phyloP scores from a whole-genome alignment of 352 stramenopile genomes.

The Globisporangium orthogonon region DNA sequence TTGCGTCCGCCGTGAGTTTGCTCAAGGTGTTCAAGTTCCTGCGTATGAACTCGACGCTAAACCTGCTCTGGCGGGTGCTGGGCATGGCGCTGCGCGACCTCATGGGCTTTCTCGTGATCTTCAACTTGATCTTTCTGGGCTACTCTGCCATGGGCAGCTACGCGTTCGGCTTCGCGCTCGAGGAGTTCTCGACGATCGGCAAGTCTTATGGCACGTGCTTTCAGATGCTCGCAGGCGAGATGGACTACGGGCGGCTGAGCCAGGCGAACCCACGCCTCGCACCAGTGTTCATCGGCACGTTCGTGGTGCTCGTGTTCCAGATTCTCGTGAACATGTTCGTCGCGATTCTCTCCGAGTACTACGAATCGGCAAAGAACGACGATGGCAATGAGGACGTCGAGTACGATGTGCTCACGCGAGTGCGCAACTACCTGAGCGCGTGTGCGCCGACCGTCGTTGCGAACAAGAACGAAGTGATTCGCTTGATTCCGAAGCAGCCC shows the following conservation, averaged over 20 bases:
- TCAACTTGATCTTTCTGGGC: constrained; percentile 83
- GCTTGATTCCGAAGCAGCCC: constrained; percentile 60
- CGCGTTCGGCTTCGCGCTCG: constrained; percentile 74
- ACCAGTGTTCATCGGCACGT: constrained; percentile 78
- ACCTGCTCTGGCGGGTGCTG: constrained; percentile 78
- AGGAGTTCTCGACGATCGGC: constrained; percentile 80
- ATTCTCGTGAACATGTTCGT: constrained; percentile 90
- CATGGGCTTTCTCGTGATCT: constrained; percentile 87
- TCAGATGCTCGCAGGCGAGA: constrained; percentile 81
- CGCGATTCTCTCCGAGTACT: constrained; percentile 85
- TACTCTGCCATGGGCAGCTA: constrained; percentile 84
- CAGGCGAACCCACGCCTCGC: constrained; percentile 78
- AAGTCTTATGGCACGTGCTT: constrained; percentile 84
- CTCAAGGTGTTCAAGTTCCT: constrained; percentile 89
- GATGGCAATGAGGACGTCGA: constrained; percentile 67
- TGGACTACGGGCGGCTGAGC: constrained; percentile 70
- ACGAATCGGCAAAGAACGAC: constrained; percentile 80
- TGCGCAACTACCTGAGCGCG: constrained; percentile 68
- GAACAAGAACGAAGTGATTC: constrained; percentile 72
- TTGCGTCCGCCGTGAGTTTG: constrained; percentile 71
- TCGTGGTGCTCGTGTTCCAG: constrained; percentile 83
- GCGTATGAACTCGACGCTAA: constrained; percentile 87
- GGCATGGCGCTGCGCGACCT: constrained; percentile 81
- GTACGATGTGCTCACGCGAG: constrained; percentile 80
- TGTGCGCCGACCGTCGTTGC: constrained; percentile 76